A percentile compares a stretch with the other conserved stretches of the same genome.
phyloP scores from a whole-genome alignment of 192 early-diverging fungal genomes.

The Umbelopsis sp. region DNA sequence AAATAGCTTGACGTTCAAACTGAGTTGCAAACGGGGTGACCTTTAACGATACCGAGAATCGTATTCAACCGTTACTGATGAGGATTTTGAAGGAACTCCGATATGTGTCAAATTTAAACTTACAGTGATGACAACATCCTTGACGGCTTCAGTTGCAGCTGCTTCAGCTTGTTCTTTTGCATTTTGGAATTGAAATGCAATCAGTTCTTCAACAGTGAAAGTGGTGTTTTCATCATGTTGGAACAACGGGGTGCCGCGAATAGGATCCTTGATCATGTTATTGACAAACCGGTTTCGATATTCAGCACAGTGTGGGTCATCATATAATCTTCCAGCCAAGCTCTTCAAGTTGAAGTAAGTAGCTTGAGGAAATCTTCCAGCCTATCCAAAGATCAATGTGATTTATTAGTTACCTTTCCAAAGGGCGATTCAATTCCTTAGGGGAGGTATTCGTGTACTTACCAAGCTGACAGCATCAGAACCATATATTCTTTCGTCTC shows the following conservation, averaged over 20 bases:
- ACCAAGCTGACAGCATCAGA: conserved; percentile 80
- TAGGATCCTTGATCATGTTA: conserved; percentile 71
- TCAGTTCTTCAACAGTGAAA: conserved; percentile 84
- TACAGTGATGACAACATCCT: conserved; percentile 92
- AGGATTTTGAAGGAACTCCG: neutral
- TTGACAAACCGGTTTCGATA: conserved; percentile 80
- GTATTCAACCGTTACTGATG: too few species aligned
- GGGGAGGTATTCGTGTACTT: neutral
- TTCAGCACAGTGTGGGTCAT: conserved; percentile 66
- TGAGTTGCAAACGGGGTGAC: conserved; percentile 91
- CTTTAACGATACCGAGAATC: conserved; percentile 35
- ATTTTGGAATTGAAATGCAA: conserved; percentile 91
- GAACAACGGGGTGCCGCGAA: conserved; percentile 72
- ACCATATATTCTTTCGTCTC: conserved; percentile 84
- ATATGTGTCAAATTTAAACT: conserved; percentile 11
- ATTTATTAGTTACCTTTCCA: neutral
- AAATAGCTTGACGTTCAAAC: conserved; percentile 86
- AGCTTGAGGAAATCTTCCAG: conserved; percentile 76
- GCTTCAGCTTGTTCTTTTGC: conserved; percentile 83
- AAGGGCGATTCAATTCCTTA: neutral
- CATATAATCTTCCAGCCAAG: conserved; percentile 77
- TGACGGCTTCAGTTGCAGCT: conserved; percentile 73
- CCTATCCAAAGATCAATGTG: conserved; percentile 45
- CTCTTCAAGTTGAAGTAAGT: conserved; percentile 86
- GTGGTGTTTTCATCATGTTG: conserved; percentile 52